Evolutionary conservation across 2,329 filamentous ascomycete species (phyloP).

Genomic region (Cyclaneusma minus): DNA sequence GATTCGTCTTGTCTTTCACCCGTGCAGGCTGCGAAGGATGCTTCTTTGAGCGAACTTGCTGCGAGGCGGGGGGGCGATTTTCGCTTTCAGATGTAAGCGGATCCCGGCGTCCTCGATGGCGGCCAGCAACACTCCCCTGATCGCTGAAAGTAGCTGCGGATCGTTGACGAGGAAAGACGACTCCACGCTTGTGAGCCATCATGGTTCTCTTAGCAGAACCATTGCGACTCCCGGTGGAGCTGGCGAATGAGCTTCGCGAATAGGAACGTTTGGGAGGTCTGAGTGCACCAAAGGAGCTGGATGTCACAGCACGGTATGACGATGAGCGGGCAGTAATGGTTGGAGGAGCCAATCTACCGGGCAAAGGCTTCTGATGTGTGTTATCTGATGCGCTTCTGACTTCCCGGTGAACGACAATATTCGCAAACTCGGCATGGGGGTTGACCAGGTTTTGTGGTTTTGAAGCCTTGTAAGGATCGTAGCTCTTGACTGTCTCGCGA

Average conservation of each 20-base stretch:
- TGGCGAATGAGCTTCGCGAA: conserved; percentile 29
- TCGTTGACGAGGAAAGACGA: conserved; percentile 50
- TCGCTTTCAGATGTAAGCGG: no score
- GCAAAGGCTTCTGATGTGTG: no score
- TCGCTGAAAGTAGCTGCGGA: no score
- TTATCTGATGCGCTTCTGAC: no score
- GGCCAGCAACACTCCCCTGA: no score
- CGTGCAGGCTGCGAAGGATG: conserved; percentile 1
- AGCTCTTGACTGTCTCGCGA: conserved; percentile 45
- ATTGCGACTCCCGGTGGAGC: conserved; percentile 23
- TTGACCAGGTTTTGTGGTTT: conserved; percentile 25
- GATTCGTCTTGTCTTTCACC: conserved; percentile 8
- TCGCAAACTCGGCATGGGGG: conserved; percentile 43
- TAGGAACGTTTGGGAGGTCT: conserved; percentile 13
- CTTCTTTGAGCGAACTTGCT: no score
- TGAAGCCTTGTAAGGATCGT: conserved; percentile 65
- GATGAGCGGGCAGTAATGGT: no score
- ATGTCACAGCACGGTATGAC: no score
- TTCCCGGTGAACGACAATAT: conserved; percentile 57
- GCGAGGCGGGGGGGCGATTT: no score
- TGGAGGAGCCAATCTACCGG: no score
- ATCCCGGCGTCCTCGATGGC: no score
- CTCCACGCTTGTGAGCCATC: conserved; percentile 40
- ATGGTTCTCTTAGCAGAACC: conserved; percentile 23
- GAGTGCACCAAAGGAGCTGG: no score